phyloP scores from a whole-genome alignment of 2,329 filamentous ascomycete species.

The Colletotrichum truncatum region DNA sequence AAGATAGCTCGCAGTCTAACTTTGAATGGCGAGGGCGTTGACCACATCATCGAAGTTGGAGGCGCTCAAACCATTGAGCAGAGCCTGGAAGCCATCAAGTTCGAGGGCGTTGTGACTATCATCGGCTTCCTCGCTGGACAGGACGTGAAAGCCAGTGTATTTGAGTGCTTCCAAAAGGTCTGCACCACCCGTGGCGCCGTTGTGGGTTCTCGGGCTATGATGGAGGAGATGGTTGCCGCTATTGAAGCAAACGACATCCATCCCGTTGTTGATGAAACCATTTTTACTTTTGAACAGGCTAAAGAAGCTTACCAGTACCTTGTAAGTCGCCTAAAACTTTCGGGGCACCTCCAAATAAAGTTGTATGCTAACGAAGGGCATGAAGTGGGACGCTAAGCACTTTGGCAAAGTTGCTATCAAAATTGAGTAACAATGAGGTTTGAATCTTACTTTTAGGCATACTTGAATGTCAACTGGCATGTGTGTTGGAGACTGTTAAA shows the following conservation, averaged over 20 bases:
- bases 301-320: slow-evolving; percentile 44
- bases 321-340: no score
- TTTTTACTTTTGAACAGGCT: slow-evolving; percentile 40
- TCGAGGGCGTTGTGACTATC: slow-evolving; percentile 43
- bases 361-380: no score
- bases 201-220: slow-evolving; percentile 37
- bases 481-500: no score
- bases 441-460: no score
- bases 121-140: slow-evolving; percentile 44
- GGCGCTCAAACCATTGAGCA: slow-evolving; percentile 69
- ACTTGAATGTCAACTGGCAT: no score
- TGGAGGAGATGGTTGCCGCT: slow-evolving; percentile 39
- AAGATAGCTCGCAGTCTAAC: slow-evolving; percentile 60
- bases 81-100: slow-evolving; percentile 58
- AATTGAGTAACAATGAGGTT: no score
- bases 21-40: slow-evolving; percentile 59
- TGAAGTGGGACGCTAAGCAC: no score
- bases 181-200: slow-evolving; percentile 42
- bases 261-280: slow-evolving; percentile 40
- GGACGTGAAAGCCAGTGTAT: slow-evolving; percentile 33
- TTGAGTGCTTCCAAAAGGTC: slow-evolving; percentile 33
- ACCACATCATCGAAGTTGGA: slow-evolving; percentile 73
- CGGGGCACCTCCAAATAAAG: no score
- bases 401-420: not conserved
- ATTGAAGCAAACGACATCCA: slow-evolving; percentile 42